Evolutionary conservation across 345 rosid genomes (phyloP).

Genomic region (Salix exigua): DNA sequence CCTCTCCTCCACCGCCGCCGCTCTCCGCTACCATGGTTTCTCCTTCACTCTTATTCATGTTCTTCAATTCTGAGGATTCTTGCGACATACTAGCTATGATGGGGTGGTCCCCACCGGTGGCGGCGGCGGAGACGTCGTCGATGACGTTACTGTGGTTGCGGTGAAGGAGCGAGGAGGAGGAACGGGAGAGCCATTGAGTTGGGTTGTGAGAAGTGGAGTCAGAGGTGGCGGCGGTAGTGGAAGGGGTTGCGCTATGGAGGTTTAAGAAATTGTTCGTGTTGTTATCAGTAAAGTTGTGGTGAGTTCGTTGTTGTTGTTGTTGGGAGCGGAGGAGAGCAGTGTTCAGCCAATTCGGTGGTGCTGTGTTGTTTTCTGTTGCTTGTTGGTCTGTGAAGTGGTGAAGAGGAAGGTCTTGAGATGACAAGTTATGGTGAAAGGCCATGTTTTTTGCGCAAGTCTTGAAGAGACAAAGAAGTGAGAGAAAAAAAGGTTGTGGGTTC

Average conservation of each 20-base stretch:
- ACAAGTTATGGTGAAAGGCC: slow-evolving; percentile 83
- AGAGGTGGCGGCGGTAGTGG: slow-evolving; percentile 40
- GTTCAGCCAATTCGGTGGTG: slow-evolving; percentile 88
- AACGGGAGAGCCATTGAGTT: slow-evolving; percentile 72
- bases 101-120: slow-evolving; percentile 26
- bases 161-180: slow-evolving; percentile 45
- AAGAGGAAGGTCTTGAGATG: slow-evolving; percentile 68
- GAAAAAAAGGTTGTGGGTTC: neutral
- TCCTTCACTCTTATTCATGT: slow-evolving; percentile 37
- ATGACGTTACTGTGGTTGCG: slow-evolving; percentile 53
- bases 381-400: slow-evolving; percentile 68
- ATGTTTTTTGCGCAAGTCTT: slow-evolving; percentile 21
- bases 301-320: slow-evolving; percentile 30
- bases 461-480: neutral
- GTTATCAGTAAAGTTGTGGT: slow-evolving; percentile 32
- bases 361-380: slow-evolving; percentile 32
- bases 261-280: slow-evolving; percentile 65
- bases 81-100: slow-evolving; percentile 43
- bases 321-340: slow-evolving; percentile 70
- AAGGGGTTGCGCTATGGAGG: slow-evolving; percentile 63
- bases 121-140: slow-evolving; percentile 44
- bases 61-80: slow-evolving; percentile 45
- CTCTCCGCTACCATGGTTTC: slow-evolving; percentile 30
- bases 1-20: slow-evolving; percentile 36
- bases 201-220: slow-evolving; percentile 38